Conservation (phyloP, 768 basidiomycete species). For the Hypholoma fasciculare region DNA sequence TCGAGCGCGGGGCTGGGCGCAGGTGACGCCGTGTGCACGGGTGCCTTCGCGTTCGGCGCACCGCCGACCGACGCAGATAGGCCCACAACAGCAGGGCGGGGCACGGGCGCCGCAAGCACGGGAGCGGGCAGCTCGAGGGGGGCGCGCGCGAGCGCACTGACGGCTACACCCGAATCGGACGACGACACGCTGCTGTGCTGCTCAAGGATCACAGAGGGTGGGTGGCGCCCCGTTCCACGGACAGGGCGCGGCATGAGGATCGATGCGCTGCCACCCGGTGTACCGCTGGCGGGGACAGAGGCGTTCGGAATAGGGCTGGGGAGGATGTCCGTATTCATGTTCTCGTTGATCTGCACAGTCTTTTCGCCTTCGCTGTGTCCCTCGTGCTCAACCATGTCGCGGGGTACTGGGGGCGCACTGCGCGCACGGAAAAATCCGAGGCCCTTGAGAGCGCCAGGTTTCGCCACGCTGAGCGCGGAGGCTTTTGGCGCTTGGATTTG, state of each 20-base stretch:
- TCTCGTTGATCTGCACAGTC: constrained; percentile 14
- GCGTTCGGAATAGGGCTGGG: background rate
- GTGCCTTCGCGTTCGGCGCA: background rate
- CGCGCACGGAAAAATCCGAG: constrained; percentile 53
- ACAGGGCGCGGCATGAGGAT: constrained; percentile 23
- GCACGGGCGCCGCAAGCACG: background rate
- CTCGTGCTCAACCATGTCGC: constrained; percentile 7
- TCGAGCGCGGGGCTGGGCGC: constrained; percentile 52
- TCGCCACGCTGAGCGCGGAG: constrained; percentile 31
- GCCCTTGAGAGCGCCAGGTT: constrained; percentile 37
- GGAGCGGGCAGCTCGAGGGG: background rate
- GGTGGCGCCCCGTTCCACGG: constrained; percentile 10
- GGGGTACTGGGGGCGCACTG: constrained; percentile 58
- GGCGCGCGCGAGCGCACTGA: background rate
- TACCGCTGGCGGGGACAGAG: background rate
- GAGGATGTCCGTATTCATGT: background rate
- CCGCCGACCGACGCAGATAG: background rate
- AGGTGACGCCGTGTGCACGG: constrained; percentile 41
- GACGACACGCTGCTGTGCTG: constrained; percentile 28
- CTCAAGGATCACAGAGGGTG: constrained; percentile 26
- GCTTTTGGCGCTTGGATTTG: background rate
- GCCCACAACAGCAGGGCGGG: background rate
- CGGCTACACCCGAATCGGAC: constrained; percentile 11
- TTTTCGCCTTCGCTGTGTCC: background rate
- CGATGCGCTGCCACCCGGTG: background rate